Percentiles rank a stretch among this genome's conserved stretches.
These are phyloP conservation scores for Starmerella stigmatis DNA, from an alignment of 805 yeast genomes.

Conservation along the genomic window DNA sequence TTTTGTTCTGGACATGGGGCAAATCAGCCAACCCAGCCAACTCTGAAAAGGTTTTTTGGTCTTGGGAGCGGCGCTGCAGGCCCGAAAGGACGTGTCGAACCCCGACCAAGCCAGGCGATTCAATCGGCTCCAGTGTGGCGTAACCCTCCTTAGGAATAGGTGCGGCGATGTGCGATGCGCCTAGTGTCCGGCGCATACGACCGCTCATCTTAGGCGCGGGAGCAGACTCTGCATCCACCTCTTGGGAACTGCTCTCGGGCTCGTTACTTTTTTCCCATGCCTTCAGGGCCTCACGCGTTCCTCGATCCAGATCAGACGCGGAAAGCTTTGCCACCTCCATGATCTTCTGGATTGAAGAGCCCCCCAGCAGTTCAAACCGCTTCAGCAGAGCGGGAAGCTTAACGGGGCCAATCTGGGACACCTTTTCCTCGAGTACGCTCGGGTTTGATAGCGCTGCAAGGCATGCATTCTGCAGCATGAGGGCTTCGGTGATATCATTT, in stretches of 20 bases:
- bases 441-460: conserved; percentile 15
- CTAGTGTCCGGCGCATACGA: conserved; percentile 6
- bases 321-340: conserved; percentile 26
- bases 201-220: conserved; percentile 10
- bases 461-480: conserved; percentile 42
- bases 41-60: conserved; percentile 24
- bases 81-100: conserved; percentile 56
- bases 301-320: conserved; percentile 5
- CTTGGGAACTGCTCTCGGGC: not conserved
- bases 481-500: conserved; percentile 52
- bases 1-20: conserved; percentile 31
- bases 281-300: conserved; percentile 7
- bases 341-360: conserved; percentile 35
- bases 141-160: conserved; percentile 44
- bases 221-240: not conserved
- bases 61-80: conserved; percentile 21
- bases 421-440: conserved; percentile 22
- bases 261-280: not conserved
- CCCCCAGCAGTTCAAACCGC: conserved; percentile 46
- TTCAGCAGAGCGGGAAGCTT: conserved; percentile 29
- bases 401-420: conserved; percentile 22
- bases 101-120: conserved; percentile 65
- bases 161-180: conserved; percentile 13
- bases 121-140: conserved; percentile 52
- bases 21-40: conserved; percentile 22